Percentiles rank a stretch among this genome's conserved stretches.
Evolutionary conservation across 73 alveolate genomes (phyloP).

Genomic region (Paramecium sexaurelia): DNA sequence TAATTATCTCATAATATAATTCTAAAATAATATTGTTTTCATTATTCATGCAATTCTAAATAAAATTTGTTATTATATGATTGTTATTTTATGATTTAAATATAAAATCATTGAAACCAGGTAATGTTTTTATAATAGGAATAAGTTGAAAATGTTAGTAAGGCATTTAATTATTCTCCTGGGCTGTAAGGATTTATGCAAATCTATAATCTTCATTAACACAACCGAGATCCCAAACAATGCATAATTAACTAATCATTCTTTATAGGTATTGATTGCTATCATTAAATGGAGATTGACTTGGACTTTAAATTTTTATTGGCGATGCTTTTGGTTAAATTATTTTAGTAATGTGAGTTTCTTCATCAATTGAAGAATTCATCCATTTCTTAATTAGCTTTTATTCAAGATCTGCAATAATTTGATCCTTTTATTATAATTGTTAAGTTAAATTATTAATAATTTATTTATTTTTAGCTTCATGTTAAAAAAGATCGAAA

Average conservation of each 20-base stretch:
- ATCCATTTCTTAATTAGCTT: constrained; percentile 11
- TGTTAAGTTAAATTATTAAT: neutral
- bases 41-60: constrained; percentile 30
- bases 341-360: neutral
- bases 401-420: neutral
- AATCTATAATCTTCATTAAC: constrained; percentile 44
- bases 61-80: neutral
- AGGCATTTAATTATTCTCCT: constrained; percentile 11
- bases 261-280: neutral
- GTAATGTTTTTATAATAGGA: constrained; percentile 16
- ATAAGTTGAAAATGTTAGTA: constrained; percentile 24
- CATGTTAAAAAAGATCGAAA: constrained; percentile 35
- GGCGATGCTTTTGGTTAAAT: neutral
- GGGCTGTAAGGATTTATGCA: neutral
- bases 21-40: neutral
- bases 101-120: constrained; percentile 27
- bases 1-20: neutral
- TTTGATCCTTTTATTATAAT: constrained; percentile 15
- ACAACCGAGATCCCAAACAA: neutral
- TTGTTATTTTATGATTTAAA: neutral
- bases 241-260: neutral
- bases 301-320: neutral
- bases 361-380: constrained; percentile 39
- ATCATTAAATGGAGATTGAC: constrained; percentile 45
- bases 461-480: neutral